These are phyloP conservation scores for Pichia heedii DNA, from an alignment of 805 yeast species.

Conservation along the genomic window DNA sequence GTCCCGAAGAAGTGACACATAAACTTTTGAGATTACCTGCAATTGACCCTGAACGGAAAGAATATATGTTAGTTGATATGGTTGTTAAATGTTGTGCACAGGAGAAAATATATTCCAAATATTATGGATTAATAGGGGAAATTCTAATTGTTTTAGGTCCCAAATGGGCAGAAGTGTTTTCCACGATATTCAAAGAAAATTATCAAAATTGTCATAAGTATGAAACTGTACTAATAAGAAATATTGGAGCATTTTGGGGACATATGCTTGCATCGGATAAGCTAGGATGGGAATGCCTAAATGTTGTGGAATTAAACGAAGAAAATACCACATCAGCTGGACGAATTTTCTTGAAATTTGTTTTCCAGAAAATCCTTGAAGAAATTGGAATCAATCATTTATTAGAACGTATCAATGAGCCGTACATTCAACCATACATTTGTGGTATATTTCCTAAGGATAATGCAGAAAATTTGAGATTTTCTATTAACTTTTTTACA, in stretches of 20 bases:
- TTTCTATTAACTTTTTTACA: constrained; percentile 83
- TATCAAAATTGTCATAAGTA: constrained; percentile 54
- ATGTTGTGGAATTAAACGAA: constrained; percentile 53
- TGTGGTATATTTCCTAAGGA: constrained; percentile 59
- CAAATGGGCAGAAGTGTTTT: constrained; percentile 52
- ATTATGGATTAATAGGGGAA: constrained; percentile 70
- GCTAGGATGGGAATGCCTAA: constrained; percentile 54
- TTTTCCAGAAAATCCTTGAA: constrained; percentile 70
- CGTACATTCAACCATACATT: constrained; percentile 38
- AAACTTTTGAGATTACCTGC: constrained; percentile 51
- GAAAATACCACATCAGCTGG: constrained; percentile 68
- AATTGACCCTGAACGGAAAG: constrained; percentile 32
- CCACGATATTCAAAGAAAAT: constrained; percentile 41
- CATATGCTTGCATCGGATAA: constrained; percentile 66
- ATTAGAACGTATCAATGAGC: constrained; percentile 41
- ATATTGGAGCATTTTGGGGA: constrained; percentile 80
- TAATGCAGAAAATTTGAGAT: constrained; percentile 46
- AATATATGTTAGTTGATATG: constrained; percentile 57
- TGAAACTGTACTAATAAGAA: constrained; percentile 67
- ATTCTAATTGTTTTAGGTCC: constrained; percentile 43
- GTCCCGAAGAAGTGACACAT: constrained; percentile 89
- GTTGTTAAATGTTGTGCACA: constrained; percentile 75
- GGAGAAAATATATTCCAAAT: constrained; percentile 79
- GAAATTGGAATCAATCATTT: constrained; percentile 59
- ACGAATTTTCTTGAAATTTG: constrained; percentile 70